These are phyloP conservation scores for Serendipita indica DNA, from an alignment of 768 basidiomycete species.

Conservation along the genomic window DNA sequence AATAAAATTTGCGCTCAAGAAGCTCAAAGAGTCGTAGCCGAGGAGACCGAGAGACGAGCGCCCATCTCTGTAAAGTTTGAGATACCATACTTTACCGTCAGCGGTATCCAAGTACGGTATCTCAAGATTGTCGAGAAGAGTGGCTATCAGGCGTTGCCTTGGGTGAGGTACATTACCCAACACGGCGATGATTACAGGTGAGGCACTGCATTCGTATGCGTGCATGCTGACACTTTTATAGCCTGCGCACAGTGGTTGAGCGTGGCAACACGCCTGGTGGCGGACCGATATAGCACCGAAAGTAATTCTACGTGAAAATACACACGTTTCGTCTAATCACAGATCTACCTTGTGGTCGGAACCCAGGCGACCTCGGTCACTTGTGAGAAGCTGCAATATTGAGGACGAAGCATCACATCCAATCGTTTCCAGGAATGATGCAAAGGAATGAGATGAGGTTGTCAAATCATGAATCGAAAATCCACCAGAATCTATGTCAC, in stretches of 20 bases:
- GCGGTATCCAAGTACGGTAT: slow-evolving; percentile 94
- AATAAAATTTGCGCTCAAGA: not conserved
- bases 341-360: too few species aligned
- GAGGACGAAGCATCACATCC: too few species aligned
- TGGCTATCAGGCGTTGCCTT: slow-evolving; percentile 89
- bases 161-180: slow-evolving; percentile 84
- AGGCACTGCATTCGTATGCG: slow-evolving; percentile 12
- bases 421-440: too few species aligned
- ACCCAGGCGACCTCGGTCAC: too few species aligned
- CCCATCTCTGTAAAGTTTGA: slow-evolving; percentile 97
- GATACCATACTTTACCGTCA: slow-evolving; percentile 97
- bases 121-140: slow-evolving; percentile 98
- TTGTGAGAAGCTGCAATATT: too few species aligned
- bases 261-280: not conserved
- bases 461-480: too few species aligned
- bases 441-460: too few species aligned
- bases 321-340: too few species aligned
- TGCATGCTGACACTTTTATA: not conserved
- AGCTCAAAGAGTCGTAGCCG: slow-evolving; percentile 27
- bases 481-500: too few species aligned
- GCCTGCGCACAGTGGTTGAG: not conserved
- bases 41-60: slow-evolving; percentile 75
- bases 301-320: too few species aligned
- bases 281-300: not conserved
- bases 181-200: slow-evolving; percentile 87